Evolutionary conservation across 2,329 filamentous ascomycete species (phyloP).

Genomic region (Colletotrichum graminicola): DNA sequence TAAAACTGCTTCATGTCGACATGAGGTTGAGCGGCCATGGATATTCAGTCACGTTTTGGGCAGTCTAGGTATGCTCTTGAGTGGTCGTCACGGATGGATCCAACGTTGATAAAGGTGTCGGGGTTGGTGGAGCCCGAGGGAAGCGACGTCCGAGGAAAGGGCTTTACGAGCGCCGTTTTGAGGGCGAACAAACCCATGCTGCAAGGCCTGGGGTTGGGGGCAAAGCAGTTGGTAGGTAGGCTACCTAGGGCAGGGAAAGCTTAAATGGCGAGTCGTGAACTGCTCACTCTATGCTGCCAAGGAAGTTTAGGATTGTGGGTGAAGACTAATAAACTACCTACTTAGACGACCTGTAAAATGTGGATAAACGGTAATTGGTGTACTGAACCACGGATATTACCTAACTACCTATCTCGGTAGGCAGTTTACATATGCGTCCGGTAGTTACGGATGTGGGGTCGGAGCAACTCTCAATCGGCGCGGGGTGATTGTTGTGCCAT

Average conservation of each 20-base stretch:
- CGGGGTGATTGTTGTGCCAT: constrained; percentile 34
- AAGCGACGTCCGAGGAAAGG: not conserved
- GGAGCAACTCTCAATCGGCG: constrained; percentile 30
- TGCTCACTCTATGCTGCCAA: constrained; percentile 21
- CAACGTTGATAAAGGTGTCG: not conserved
- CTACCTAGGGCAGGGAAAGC: constrained; percentile 6
- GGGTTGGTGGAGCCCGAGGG: constrained; percentile 23
- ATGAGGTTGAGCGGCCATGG: not conserved
- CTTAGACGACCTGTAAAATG: not conserved
- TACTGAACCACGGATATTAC: not conserved
- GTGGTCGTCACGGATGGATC: not conserved
- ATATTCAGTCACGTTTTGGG: not conserved
- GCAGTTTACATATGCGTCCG: too few relatives aligned
- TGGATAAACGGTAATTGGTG: constrained; percentile 3
- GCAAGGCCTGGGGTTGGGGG: not conserved
- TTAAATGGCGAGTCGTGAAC: constrained; percentile 20
- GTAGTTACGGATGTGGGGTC: constrained; percentile 23
- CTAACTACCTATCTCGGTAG: not conserved
- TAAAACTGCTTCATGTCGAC: not conserved
- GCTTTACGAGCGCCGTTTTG: not conserved
- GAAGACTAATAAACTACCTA: not conserved
- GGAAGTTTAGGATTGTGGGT: not conserved
- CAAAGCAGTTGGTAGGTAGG: too few relatives aligned
- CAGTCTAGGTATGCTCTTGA: not conserved
- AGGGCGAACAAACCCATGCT: not conserved